A percentile compares a stretch with the other conserved stretches of the same genome.
These are phyloP conservation scores for Vanderwaltozyma verrucispora DNA, from an alignment of 805 yeast genomes.

Conservation along the genomic window DNA sequence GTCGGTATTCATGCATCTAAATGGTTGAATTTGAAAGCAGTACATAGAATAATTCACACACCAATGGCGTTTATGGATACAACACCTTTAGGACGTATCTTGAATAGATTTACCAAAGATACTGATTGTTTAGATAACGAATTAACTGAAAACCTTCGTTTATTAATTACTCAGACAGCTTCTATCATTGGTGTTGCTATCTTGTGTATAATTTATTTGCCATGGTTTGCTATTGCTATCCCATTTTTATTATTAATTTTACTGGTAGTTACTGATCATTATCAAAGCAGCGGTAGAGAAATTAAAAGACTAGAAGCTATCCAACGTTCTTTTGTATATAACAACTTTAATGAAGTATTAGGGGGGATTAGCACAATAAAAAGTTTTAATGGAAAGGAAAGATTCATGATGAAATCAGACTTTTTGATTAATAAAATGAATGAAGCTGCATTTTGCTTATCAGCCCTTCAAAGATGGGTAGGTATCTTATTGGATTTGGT, in stretches of 20 bases:
- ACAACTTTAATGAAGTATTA: constrained; percentile 40
- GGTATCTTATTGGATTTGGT: constrained; percentile 41
- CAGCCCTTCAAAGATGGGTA: constrained; percentile 57
- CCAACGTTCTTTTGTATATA: constrained; percentile 41
- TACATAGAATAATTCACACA: constrained; percentile 51
- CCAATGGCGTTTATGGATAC: constrained; percentile 81
- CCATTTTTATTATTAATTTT: constrained; percentile 43
- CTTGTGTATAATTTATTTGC: constrained; percentile 60
- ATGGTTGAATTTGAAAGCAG: constrained; percentile 49
- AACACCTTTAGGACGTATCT: constrained; percentile 76
- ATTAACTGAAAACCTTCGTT: constrained; percentile 56
- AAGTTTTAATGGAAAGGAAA: constrained; percentile 29
- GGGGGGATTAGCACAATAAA: constrained; percentile 40
- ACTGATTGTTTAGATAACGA: constrained; percentile 78
- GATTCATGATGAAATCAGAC: constrained; percentile 36
- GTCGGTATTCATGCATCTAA: constrained; percentile 46
- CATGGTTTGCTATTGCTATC: constrained; percentile 66
- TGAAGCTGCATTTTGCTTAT: constrained; percentile 40
- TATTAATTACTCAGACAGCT: constrained; percentile 42
- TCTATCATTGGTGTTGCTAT: constrained; percentile 55
- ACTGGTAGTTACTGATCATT: constrained; percentile 33
- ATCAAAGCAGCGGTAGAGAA: constrained; percentile 42
- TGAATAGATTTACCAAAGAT: constrained; percentile 81
- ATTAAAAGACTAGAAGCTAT: constrained; percentile 42
- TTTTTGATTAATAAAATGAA: constrained; percentile 41